Conservation (phyloP, 192 early-diverging fungal genomes). For the Gamsiella multidivaricata region DNA sequence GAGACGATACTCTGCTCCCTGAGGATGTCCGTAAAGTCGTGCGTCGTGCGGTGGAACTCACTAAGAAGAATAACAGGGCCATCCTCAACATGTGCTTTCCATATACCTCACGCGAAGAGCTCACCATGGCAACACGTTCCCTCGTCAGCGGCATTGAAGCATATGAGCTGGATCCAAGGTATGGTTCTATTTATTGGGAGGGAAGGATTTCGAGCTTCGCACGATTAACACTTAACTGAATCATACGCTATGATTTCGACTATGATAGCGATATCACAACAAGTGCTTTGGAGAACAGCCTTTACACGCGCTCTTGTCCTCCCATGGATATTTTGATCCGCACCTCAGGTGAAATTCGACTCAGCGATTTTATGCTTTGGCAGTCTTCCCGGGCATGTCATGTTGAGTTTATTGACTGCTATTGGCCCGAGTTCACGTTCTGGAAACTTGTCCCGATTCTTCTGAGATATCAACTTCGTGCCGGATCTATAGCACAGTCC, state of each 20-base stretch:
- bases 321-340: conserved; percentile 90
- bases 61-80: conserved; percentile 74
- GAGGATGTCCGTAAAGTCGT: conserved; percentile 70
- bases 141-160: conserved; percentile 69
- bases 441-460: conserved; percentile 86
- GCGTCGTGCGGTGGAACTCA: conserved; percentile 70
- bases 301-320: conserved; percentile 73
- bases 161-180: conserved; percentile 52
- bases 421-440: conserved; percentile 97
- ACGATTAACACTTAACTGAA: background rate
- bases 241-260: too few relatives aligned
- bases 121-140: conserved; percentile 73
- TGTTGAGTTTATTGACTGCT: conserved; percentile 88
- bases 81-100: conserved; percentile 92
- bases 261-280: conserved; percentile 72
- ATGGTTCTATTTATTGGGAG: background rate
- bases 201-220: background rate
- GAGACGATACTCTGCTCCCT: conserved; percentile 77
- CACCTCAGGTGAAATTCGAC: conserved; percentile 94
- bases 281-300: conserved; percentile 64
- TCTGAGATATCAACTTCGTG: conserved; percentile 79
- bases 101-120: conserved; percentile 94
- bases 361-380: conserved; percentile 97
- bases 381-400: conserved; percentile 79
- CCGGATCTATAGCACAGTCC: conserved; percentile 8